Conservation (phyloP, 225 moss, liverwort and hornwort genomes). For the Marchantia paleacea region DNA sequence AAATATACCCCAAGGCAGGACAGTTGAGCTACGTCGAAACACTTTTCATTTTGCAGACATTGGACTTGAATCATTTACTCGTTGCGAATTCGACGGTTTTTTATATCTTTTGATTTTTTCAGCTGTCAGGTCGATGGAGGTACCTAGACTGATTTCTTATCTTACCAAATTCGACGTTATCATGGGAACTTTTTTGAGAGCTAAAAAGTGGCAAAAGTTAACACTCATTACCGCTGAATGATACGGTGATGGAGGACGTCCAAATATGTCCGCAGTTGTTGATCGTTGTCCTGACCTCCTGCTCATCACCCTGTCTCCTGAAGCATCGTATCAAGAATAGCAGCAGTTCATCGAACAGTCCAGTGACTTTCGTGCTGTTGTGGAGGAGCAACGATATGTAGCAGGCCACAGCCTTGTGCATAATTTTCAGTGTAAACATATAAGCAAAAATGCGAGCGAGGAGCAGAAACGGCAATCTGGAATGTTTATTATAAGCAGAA, state of each 20-base stretch:
- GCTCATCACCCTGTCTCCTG: constrained; percentile 43
- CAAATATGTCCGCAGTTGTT: constrained; percentile 27
- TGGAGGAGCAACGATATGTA: neutral
- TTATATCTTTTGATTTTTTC: no score
- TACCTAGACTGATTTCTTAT: neutral
- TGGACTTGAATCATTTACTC: no score
- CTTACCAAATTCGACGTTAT: neutral
- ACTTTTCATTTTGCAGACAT: no score
- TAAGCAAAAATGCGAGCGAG: neutral
- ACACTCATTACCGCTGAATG: constrained; percentile 12
- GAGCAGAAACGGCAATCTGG: neutral
- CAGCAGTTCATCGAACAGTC: neutral
- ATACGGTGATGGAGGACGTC: constrained; percentile 35
- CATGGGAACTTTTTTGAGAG: neutral
- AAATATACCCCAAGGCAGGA: no score
- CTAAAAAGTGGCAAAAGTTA: neutral
- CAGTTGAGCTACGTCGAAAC: no score
- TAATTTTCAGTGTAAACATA: neutral
- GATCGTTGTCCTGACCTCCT: constrained; percentile 38
- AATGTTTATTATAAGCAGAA: neutral
- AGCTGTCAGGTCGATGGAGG: neutral
- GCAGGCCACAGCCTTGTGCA: neutral
- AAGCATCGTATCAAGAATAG: neutral
- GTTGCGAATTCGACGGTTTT: no score
- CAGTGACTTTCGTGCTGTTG: neutral